phyloP scores from a whole-genome alignment of 1,139 yeast genomes.

The Diutina neorugosa region DNA sequence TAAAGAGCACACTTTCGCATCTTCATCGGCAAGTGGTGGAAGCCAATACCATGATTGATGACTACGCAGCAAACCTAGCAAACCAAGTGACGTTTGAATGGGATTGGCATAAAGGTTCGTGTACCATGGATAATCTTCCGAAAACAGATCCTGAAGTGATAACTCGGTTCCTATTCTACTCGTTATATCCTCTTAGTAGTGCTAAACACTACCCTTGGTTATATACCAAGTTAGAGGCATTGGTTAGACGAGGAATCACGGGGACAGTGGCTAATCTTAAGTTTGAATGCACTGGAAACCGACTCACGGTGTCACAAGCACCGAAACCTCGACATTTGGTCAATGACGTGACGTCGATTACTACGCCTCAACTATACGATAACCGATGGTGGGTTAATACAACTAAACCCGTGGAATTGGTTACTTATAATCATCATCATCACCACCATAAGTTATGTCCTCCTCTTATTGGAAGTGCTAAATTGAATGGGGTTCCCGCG shows the following conservation, averaged over 20 bases:
- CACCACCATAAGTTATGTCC: background rate
- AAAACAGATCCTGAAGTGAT: constrained; percentile 3
- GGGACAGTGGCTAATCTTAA: background rate
- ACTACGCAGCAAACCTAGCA: constrained; percentile 9
- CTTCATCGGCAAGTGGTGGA: constrained; percentile 15
- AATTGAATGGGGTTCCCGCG: background rate
- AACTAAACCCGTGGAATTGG: background rate
- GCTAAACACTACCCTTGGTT: constrained; percentile 32
- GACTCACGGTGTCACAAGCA: background rate
- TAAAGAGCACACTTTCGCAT: constrained; percentile 36
- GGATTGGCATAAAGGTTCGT: constrained; percentile 2
- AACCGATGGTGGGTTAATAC: background rate
- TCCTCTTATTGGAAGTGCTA: background rate
- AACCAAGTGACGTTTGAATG: constrained; percentile 10
- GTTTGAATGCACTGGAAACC: background rate
- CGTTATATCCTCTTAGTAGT: constrained; percentile 25
- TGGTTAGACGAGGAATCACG: background rate
- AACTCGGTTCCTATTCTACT: constrained; percentile 16
- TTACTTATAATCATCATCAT: background rate
- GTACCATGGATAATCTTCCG: constrained; percentile 1
- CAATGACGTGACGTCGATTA: background rate
- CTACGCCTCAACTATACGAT: background rate
- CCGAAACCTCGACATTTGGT: background rate
- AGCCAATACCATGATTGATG: constrained; percentile 9
- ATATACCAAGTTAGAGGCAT: constrained; percentile 26